Evolutionary conservation across 176 grass and related monocot species (phyloP).

Genomic region (Oryza meyeriana): DNA sequence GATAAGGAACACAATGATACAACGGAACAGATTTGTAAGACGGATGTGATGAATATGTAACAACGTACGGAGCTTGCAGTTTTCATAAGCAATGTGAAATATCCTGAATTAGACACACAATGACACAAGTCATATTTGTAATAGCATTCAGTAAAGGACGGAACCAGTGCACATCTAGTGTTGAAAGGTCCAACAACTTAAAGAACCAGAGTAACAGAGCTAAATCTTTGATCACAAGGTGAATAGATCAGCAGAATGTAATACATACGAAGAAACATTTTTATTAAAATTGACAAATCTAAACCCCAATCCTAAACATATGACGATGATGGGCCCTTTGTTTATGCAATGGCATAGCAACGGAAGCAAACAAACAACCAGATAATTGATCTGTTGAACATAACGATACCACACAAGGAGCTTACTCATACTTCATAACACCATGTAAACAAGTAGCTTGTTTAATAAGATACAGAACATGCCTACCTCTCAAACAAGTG

Average conservation of each 20-base stretch:
- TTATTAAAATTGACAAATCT: not conserved
- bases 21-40: not conserved
- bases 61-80: not conserved
- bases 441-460: not conserved
- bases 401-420: not conserved
- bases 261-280: not conserved
- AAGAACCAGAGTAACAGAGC: not conserved
- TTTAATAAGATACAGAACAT: not conserved
- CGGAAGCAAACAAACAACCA: slow-evolving; percentile 11
- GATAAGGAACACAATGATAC: not conserved
- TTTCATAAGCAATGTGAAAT: slow-evolving; percentile 7
- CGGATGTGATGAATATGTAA: not conserved
- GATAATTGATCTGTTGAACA: slow-evolving; percentile 14
- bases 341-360: not conserved
- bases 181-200: slow-evolving; percentile 1
- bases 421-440: not conserved
- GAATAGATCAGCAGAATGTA: slow-evolving; percentile 7
- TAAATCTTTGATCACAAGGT: slow-evolving; percentile 11
- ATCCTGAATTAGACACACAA: not conserved
- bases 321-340: not conserved
- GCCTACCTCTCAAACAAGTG: not conserved
- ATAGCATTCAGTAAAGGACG: not conserved
- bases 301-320: not conserved
- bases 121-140: not conserved
- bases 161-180: not conserved